These are phyloP conservation scores for Phialophora verrucosa DNA, from an alignment of 2,329 filamentous ascomycete species.

Conservation along the genomic window DNA sequence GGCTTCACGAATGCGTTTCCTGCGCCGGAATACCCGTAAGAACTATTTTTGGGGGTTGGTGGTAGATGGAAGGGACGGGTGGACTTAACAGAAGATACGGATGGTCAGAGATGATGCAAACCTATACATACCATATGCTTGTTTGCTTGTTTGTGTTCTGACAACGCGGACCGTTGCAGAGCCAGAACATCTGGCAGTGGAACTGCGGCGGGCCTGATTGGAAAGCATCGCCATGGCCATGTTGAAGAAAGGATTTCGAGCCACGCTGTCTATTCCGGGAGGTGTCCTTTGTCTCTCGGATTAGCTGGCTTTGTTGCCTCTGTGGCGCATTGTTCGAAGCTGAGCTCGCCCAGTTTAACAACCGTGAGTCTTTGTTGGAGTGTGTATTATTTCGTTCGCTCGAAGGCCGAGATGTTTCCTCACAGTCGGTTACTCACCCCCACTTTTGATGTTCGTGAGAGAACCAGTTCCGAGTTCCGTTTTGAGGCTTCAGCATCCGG, in stretches of 20 bases:
- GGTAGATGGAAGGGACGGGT: background rate
- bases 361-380: too few species aligned
- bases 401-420: too few species aligned
- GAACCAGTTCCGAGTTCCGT: too few species aligned
- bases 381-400: too few species aligned
- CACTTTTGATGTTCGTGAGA: too few species aligned
- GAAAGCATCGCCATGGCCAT: background rate
- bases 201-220: background rate
- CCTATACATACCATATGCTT: background rate
- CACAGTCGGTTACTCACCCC: too few species aligned
- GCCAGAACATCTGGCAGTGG: background rate
- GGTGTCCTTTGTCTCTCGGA: background rate
- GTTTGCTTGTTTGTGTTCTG: background rate
- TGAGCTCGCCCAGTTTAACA: too few species aligned
- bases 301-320: background rate
- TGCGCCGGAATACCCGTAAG: too few species aligned
- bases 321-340: background rate
- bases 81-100: background rate
- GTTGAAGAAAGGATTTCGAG: background rate
- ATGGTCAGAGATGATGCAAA: background rate
- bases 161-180: background rate
- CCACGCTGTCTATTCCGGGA: background rate
- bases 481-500: too few species aligned
- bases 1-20: background rate
- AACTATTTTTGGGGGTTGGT: background rate